These are phyloP conservation scores for Magnusiomyces suaveolens DNA, from an alignment of 1,139 yeast species.

Conservation along the genomic window DNA sequence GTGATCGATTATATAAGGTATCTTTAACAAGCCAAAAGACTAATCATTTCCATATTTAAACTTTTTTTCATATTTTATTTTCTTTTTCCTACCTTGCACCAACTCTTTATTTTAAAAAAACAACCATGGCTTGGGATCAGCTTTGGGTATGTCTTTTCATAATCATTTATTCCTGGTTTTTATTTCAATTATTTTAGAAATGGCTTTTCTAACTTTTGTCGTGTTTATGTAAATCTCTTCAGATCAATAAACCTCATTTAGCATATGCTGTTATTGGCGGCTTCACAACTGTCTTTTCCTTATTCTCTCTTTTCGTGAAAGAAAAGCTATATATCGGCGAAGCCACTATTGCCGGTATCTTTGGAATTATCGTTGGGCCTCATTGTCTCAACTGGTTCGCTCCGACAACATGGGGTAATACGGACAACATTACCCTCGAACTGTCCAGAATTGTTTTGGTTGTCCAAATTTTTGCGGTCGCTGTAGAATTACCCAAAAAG, in stretches of 20 bases:
- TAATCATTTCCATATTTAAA: too few relatives aligned
- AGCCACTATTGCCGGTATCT: slow-evolving; percentile 86
- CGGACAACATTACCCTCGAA: slow-evolving; percentile 79
- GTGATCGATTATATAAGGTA: too few relatives aligned
- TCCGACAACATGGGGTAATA: slow-evolving; percentile 85
- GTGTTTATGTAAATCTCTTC: too few relatives aligned
- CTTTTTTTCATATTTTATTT: background rate
- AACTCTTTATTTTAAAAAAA: too few relatives aligned
- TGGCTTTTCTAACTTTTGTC: background rate
- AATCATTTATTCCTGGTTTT: background rate
- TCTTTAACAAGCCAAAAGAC: too few relatives aligned
- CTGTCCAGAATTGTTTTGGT: slow-evolving; percentile 80
- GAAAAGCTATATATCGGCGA: slow-evolving; percentile 88
- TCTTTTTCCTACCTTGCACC: background rate
- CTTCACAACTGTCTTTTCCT: slow-evolving; percentile 75
- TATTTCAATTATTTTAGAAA: background rate
- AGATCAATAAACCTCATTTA: slow-evolving; percentile 58
- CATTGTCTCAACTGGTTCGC: slow-evolving; percentile 83
- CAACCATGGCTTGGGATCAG: slow-evolving; percentile 29
- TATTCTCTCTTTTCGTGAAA: slow-evolving; percentile 83
- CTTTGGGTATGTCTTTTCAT: slow-evolving; percentile 22
- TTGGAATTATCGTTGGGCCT: slow-evolving; percentile 89
- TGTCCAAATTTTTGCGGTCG: slow-evolving; percentile 93
- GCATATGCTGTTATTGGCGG: slow-evolving; percentile 93
- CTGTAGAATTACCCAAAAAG: slow-evolving; percentile 89